Percentiles rank a stretch among this genome's conserved stretches.
These are phyloP conservation scores for Exsudoporus floridanus DNA, from an alignment of 1,284 basidiomycete genomes.

Conservation along the genomic window DNA sequence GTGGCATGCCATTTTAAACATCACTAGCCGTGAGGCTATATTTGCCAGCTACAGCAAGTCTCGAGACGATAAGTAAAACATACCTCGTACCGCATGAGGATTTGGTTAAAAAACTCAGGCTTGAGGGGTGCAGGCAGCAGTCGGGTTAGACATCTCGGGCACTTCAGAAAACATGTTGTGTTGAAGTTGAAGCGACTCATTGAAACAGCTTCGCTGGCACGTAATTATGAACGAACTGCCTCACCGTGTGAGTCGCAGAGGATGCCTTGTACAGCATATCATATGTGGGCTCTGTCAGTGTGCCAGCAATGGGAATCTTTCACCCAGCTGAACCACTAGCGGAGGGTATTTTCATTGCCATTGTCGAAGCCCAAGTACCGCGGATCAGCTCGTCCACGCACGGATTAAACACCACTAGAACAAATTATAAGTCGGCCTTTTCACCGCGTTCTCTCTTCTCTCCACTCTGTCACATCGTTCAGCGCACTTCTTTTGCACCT, in stretches of 20 bases:
- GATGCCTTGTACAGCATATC: too few relatives aligned
- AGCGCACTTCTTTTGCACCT: background rate
- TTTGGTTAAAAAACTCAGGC: background rate
- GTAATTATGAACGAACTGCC: too few relatives aligned
- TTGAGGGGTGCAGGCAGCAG: background rate
- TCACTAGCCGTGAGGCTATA: background rate
- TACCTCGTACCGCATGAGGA: background rate
- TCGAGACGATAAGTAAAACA: background rate
- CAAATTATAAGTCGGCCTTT: background rate
- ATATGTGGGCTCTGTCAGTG: too few relatives aligned
- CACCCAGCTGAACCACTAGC: too few relatives aligned
- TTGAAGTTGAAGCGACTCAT: too few relatives aligned
- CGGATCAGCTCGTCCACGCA: too few relatives aligned
- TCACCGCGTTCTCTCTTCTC: background rate
- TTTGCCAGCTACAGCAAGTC: background rate
- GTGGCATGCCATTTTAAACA: slow-evolving; percentile 3
- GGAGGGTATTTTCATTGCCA: too few relatives aligned
- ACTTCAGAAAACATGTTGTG: too few relatives aligned
- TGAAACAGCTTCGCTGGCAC: too few relatives aligned
- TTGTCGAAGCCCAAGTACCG: too few relatives aligned
- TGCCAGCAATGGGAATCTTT: background rate
- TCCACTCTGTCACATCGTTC: background rate
- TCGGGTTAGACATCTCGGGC: background rate
- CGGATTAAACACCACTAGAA: background rate
- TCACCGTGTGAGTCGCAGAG: too few relatives aligned